Evolutionary conservation across 495 filamentous ascomycete genomes (phyloP), one percentile per base, ranked within the genome.

Genomic region (Penicillium samsonianum): DNA sequence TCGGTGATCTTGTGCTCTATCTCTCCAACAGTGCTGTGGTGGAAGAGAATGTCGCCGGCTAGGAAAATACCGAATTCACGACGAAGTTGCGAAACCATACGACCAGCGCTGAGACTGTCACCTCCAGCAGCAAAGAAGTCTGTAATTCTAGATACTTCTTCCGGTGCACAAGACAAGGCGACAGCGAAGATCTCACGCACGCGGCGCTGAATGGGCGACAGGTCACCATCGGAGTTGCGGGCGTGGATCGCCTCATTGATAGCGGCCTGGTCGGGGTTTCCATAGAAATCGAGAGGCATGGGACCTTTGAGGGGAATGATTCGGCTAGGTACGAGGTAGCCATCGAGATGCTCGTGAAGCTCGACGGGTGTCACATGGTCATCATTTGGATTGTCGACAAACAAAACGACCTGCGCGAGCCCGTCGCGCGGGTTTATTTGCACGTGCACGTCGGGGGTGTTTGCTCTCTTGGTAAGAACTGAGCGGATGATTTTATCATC

Each of bases 41-140:
- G 65, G 62, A 79, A 78, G 23, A 79, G 65, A 22, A 71, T 58
- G 19, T 75, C 73, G 44, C 76, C 69, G 6, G 75, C 65, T 4
- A 78, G 55, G 23, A 65, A 66, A 3, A 74, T 50, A 26, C 57
- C 53, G 16, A 77, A 75, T 42, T 73, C 64, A 23, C 65, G 65
- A 30, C 76, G 70, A 16, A 79, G 61, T 2, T 63, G 49, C 0
- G 77, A 76, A 16, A 78, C 58, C 5, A 80, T 62, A 38, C 65
- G 67, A 19, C 77, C 77, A 19, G 77, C 77, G 16, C 58, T 63
- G 8, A 80, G 61, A 54, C 77, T 79, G 37, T 78, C 72, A 37
- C 77, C 77, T 3, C 77, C 77, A 22, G 77, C 67, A 8, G 69
- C 65, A 60, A 80, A 79, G 47, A 80, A 80, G 53, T 76, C 68